Percentiles rank a stretch among this genome's conserved stretches.
phyloP scores from a whole-genome alignment of 1,139 yeast genomes.

The Arxiozyma slooffiae region DNA sequence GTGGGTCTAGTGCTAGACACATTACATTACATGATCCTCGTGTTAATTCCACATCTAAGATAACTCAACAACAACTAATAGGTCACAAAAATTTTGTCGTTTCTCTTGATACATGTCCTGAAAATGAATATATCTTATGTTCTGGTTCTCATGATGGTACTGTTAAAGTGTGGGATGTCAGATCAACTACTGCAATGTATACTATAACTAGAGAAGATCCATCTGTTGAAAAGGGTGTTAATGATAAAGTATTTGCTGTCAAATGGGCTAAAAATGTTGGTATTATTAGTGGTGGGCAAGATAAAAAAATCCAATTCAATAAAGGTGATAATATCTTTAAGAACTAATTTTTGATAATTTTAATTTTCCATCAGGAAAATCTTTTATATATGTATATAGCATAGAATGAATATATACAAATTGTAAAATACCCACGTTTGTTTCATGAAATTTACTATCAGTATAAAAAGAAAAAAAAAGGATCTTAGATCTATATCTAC shows the following conservation, averaged over 20 bases:
- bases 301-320: conserved; percentile 83
- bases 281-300: conserved; percentile 88
- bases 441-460: neutral
- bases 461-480: too few relatives aligned
- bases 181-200: conserved; percentile 77
- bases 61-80: conserved; percentile 57
- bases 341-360: conserved; percentile 6
- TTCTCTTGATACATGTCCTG: conserved; percentile 61
- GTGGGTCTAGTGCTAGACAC: conserved; percentile 95
- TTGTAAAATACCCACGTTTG: neutral
- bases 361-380: neutral
- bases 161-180: conserved; percentile 88
- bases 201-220: conserved; percentile 65
- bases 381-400: neutral
- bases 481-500: too few relatives aligned
- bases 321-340: conserved; percentile 36
- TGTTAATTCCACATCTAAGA: conserved; percentile 38
- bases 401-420: neutral
- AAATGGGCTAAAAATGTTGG: conserved; percentile 76
- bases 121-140: conserved; percentile 68
- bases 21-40: conserved; percentile 91
- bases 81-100: conserved; percentile 94
- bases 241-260: conserved; percentile 69
- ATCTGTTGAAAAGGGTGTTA: conserved; percentile 32
- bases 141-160: conserved; percentile 95